Evolutionary conservation across 192 early-diverging fungal genomes (phyloP).

Genomic region (Gigaspora rosea): DNA sequence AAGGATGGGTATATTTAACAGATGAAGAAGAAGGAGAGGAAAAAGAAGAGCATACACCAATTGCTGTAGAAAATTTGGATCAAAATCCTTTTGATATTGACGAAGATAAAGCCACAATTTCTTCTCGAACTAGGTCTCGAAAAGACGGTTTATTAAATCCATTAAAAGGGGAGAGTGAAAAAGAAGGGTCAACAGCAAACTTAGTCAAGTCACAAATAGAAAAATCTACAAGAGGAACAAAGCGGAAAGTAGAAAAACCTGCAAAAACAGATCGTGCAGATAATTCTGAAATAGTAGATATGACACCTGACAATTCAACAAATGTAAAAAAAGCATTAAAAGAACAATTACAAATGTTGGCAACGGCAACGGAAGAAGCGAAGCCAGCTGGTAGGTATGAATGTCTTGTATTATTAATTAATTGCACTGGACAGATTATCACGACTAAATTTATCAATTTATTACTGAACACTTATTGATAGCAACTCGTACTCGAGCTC

Average conservation of each 20-base stretch:
- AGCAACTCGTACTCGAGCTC: background rate
- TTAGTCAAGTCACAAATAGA: background rate
- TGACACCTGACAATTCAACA: background rate
- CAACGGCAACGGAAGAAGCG: background rate
- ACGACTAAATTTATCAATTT: no score
- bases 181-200: background rate
- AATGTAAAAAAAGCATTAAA: background rate
- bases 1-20: slow-evolving; percentile 50
- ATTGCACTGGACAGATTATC: no score
- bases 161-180: background rate
- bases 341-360: background rate
- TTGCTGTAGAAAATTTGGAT: background rate
- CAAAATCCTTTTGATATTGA: background rate
- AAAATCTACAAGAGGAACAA: background rate
- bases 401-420: background rate
- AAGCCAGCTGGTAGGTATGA: background rate
- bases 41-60: background rate
- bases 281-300: no score
- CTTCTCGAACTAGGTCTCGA: slow-evolving; percentile 14
- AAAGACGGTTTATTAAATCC: background rate
- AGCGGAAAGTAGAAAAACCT: background rate
- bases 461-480: background rate
- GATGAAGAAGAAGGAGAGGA: slow-evolving; percentile 46
- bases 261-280: no score
- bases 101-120: background rate